A percentile compares a stretch with the other conserved stretches of the same genome.
phyloP scores from a whole-genome alignment of 169 alveolate species.

The Amoebophrya sp. region DNA sequence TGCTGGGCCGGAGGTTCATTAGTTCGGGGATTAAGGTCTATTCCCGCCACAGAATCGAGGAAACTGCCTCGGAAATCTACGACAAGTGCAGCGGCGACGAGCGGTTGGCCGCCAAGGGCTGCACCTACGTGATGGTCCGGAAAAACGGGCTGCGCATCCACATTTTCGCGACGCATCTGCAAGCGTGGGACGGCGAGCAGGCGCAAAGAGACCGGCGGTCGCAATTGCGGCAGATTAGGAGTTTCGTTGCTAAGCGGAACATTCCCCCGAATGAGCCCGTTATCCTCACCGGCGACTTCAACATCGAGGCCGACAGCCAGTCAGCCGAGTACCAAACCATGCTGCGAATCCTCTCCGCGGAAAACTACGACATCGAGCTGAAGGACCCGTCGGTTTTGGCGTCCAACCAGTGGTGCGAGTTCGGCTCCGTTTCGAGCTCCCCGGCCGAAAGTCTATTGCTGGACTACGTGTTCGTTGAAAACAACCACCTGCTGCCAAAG shows the following conservation, averaged over 20 bases:
- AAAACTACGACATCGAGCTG: background rate
- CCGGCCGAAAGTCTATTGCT: background rate
- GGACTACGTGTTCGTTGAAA: background rate
- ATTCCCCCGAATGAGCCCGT: background rate
- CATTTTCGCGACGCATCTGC: background rate
- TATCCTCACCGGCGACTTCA: background rate
- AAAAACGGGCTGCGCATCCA: background rate
- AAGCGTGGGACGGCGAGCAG: background rate
- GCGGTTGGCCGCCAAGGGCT: background rate
- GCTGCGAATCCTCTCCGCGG: background rate
- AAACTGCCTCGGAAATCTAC: background rate
- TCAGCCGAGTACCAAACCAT: background rate
- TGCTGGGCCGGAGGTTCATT: background rate
- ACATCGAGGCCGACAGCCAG: background rate
- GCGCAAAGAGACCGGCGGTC: background rate
- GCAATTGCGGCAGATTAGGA: background rate
- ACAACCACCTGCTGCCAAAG: background rate
- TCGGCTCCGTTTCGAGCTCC: background rate
- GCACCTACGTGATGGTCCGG: background rate
- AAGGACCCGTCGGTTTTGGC: background rate
- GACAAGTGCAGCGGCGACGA: constrained; percentile 5
- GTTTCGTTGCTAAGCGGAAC: background rate
- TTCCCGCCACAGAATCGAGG: background rate
- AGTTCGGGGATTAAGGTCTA: background rate
- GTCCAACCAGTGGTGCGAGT: background rate